Base-by-base conservation (phyloP, 2,329 filamentous ascomycete genomes). In the Pochonia chlamydosporia region DNA sequence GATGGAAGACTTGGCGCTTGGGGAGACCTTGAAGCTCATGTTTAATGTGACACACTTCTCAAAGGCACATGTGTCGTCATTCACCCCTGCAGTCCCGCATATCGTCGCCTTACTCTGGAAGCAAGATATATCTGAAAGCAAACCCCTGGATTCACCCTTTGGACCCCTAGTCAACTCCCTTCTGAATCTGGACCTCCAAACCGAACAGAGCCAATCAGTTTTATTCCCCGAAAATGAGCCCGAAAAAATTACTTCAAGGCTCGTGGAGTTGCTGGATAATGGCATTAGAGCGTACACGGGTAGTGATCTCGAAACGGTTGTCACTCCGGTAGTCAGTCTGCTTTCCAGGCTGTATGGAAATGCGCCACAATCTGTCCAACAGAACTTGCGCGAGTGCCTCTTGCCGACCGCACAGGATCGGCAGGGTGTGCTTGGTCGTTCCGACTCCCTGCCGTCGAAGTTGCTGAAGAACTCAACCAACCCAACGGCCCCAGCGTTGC, bases 21-120 rank as follows among this genome's bases (percentile, higher is more conserved):
- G 75, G 8, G 92, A 97, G 64, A 92, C 87, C 0, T 71, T 93
- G 43, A 96, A 95, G 60, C 75, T 97, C 35, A 69, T 95, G 44
- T 97, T 95, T 74, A 96, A 96, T 64, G 74, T 96, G 45, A 87
- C 86, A 2, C 84, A 91, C 57, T 82, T 84, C 58, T 85, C 84
- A 54, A 80, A 82, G 4, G 74, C 83, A 36, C 74, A 84, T 23
- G 67, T 70, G 4, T 63, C 71, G 1, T 67, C 73, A 1, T 95
- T 96, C 60, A 81, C 81, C 1, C 70, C 78, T 20, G 81, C 85
- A 3, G 76, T 95, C 36, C 76, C 82, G 10, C 75, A 82, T 49
- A 79, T 97, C 24, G 72, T 91, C 48, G 78, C 79, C 39, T 77
- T 96, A 16, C 71, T 97, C 25, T 77, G 76, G 53, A 79, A 71